Percentiles rank a stretch among this genome's conserved stretches.
Conservation (phyloP, 2,329 filamentous ascomycete genomes). For the Macrophomina phaseolina region DNA sequence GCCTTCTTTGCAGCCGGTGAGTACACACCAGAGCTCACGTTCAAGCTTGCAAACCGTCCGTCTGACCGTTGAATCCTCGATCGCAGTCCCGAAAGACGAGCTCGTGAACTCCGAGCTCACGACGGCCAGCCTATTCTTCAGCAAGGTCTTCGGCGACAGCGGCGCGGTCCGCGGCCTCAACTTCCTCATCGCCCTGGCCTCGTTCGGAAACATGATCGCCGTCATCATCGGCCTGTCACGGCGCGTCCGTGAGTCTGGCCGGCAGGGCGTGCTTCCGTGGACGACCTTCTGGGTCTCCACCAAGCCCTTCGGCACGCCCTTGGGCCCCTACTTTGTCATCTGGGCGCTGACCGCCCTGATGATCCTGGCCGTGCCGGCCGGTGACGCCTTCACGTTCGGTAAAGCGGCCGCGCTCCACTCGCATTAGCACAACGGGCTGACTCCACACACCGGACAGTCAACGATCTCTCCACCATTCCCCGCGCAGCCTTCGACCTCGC, state of each 20-base stretch:
- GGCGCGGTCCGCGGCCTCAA: constrained; percentile 61
- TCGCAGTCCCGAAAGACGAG: constrained; percentile 63
- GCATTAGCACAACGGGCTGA: too few relatives aligned
- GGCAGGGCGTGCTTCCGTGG: constrained; percentile 67
- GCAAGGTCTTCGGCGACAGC: constrained; percentile 64
- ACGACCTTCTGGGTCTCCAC: constrained; percentile 68
- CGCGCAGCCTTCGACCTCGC: constrained; percentile 62
- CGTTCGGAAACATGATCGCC: constrained; percentile 74
- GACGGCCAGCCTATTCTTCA: constrained; percentile 71
- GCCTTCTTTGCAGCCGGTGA: constrained; percentile 68
- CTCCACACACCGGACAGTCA: constrained; percentile 49
- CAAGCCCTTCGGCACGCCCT: constrained; percentile 66
- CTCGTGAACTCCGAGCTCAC: constrained; percentile 71
- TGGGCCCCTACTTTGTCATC: constrained; percentile 64
- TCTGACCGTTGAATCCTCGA: background rate
- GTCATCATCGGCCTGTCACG: constrained; percentile 71
- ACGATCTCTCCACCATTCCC: constrained; percentile 66
- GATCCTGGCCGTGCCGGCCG: constrained; percentile 65
- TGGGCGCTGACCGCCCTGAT: constrained; percentile 64
- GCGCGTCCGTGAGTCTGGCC: constrained; percentile 65
- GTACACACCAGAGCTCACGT: background rate
- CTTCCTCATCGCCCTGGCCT: constrained; percentile 69
- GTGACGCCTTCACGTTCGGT: constrained; percentile 69
- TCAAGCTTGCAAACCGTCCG: too few relatives aligned
- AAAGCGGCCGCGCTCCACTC: constrained; percentile 27